Evolutionary conservation across 257 asterid genomes (phyloP).

Genomic region (Catharanthus roseus): DNA sequence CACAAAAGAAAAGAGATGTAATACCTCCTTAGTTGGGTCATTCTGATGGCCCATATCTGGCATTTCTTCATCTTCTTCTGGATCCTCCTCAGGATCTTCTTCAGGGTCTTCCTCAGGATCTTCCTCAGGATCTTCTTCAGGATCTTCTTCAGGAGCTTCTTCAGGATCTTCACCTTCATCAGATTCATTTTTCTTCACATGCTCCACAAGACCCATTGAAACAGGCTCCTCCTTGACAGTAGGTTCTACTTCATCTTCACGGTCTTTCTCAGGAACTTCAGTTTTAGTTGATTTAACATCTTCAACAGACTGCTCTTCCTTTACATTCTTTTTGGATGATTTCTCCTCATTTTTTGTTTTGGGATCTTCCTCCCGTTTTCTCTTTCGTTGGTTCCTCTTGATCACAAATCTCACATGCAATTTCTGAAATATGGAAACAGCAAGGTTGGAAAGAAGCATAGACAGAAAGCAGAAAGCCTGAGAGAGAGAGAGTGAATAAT

Average conservation of each 20-base stretch:
- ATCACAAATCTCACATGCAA: constrained; percentile 46
- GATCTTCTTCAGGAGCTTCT: constrained; percentile 63
- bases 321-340: constrained; percentile 51
- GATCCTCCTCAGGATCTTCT: constrained; percentile 64
- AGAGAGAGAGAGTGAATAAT: constrained; percentile 8
- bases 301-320: constrained; percentile 30
- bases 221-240: constrained; percentile 36
- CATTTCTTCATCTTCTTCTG: constrained; percentile 51
- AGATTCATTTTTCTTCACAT: constrained; percentile 24
- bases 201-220: constrained; percentile 26
- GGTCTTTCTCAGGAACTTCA: constrained; percentile 18
- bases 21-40: constrained; percentile 44
- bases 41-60: constrained; percentile 35
- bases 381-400: constrained; percentile 66
- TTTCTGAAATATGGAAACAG: constrained; percentile 37
- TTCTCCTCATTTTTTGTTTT: constrained; percentile 42
- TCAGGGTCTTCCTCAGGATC: constrained; percentile 36
- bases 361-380: constrained; percentile 56
- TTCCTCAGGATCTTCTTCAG: constrained; percentile 27
- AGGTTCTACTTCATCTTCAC: constrained; percentile 23
- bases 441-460: constrained; percentile 6
- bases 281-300: constrained; percentile 28
- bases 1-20: constrained; percentile 9
- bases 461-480: constrained; percentile 7
- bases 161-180: constrained; percentile 38